Percentiles rank a stretch among this genome's conserved stretches.
These are phyloP conservation scores for Tolypocladium tundrense DNA, from an alignment of 2,329 filamentous ascomycete species.

Conservation along the genomic window DNA sequence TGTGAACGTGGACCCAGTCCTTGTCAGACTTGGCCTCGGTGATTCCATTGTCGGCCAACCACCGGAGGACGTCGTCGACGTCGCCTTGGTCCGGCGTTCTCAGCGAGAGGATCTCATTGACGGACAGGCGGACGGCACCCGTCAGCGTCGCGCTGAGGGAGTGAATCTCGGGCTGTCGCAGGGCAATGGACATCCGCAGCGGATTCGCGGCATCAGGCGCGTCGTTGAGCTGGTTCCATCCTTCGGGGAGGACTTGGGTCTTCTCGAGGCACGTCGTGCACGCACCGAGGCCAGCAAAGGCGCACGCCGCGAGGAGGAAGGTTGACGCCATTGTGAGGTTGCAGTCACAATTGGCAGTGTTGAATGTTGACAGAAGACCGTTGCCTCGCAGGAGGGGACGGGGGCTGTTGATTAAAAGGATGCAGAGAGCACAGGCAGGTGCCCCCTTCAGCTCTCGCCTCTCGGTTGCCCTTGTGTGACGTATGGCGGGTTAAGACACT, in stretches of 20 bases:
- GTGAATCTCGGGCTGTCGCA: conserved; percentile 20
- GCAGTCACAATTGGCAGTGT: not conserved
- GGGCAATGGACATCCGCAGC: conserved; percentile 20
- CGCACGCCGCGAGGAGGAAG: conserved; percentile 7
- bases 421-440: not conserved
- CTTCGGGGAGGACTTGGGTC: conserved; percentile 14
- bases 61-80: conserved; percentile 25
- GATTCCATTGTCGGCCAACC: conserved; percentile 30
- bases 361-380: not conserved
- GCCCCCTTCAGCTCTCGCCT: not conserved
- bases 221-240: conserved; percentile 17
- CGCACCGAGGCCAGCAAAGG: conserved; percentile 13
- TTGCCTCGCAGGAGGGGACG: not conserved
- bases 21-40: conserved; percentile 19
- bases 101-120: conserved; percentile 24
- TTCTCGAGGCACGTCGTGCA: conserved; percentile 16
- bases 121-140: conserved; percentile 19
- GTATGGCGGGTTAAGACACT: not conserved
- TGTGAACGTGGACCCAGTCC: conserved; percentile 32
- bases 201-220: conserved; percentile 11
- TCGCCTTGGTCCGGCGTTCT: conserved; percentile 22
- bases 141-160: conserved; percentile 14
- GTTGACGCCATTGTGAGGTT: conserved; percentile 6
- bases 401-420: not conserved
- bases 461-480: not conserved